Percentiles rank a stretch among this genome's conserved stretches.
Evolutionary conservation across 768 basidiomycete species (phyloP).

Genomic region (Lactarius quietus): DNA sequence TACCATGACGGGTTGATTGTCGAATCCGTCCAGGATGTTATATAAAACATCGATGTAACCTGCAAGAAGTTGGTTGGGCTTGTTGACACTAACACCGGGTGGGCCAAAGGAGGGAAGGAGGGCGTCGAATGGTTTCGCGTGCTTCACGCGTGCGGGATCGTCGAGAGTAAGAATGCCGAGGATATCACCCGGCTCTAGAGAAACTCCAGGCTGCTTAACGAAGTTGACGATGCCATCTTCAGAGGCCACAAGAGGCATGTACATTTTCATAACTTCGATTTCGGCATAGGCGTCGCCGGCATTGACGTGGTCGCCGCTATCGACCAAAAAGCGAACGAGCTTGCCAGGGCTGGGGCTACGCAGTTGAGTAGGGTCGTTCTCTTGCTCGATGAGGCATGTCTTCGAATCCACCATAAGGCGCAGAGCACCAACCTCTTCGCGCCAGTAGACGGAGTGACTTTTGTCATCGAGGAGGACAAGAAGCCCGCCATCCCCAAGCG

Average conservation of each 20-base stretch:
- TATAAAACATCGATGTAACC: constrained; percentile 72
- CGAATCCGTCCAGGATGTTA: constrained; percentile 94
- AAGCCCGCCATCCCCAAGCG: constrained; percentile 92
- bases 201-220: constrained; percentile 97
- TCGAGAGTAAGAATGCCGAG: constrained; percentile 95
- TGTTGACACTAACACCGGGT: constrained; percentile 82
- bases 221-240: constrained; percentile 94
- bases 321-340: constrained; percentile 89
- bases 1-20: constrained; percentile 90
- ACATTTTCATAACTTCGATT: constrained; percentile 99
- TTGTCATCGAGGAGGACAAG: constrained; percentile 88
- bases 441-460: constrained; percentile 97
- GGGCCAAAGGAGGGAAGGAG: constrained; percentile 84
- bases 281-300: constrained; percentile 98
- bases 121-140: constrained; percentile 97
- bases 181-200: constrained; percentile 94
- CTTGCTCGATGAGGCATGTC: constrained; percentile 98
- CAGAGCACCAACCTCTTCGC: constrained; percentile 94
- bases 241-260: constrained; percentile 93
- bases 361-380: constrained; percentile 98
- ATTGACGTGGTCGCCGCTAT: constrained; percentile 95
- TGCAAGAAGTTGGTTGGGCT: constrained; percentile 81
- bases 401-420: constrained; percentile 93
- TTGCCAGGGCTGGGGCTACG: constrained; percentile 96
- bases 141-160: constrained; percentile 93